phyloP scores from a whole-genome alignment of 2,329 filamentous ascomycete species.

The Penicillium brevicompactum region DNA sequence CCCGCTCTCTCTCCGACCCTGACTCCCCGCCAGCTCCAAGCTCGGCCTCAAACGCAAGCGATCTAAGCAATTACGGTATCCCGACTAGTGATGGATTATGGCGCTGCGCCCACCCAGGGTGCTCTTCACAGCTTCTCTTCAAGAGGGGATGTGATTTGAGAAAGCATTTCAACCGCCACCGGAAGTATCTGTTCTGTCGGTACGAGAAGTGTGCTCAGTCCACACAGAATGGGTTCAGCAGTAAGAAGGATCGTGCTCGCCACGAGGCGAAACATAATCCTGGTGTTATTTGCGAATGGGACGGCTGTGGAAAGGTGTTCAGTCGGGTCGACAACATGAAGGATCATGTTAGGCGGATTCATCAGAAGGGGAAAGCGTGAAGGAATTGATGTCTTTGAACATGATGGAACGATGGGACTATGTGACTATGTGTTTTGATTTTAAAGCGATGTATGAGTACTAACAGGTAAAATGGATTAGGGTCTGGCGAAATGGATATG shows the following conservation, averaged over 20 bases:
- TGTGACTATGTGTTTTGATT: not conserved
- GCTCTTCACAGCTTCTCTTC: conserved; percentile 61
- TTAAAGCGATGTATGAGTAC: not conserved
- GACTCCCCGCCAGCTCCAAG: conserved; percentile 9
- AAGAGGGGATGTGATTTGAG: conserved; percentile 62
- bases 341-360: conserved; percentile 50
- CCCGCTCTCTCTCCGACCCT: conserved; percentile 17
- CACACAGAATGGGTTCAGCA: conserved; percentile 60
- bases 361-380: conserved; percentile 26
- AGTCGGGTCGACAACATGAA: conserved; percentile 66
- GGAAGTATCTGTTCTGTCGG: conserved; percentile 63
- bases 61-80: conserved; percentile 37
- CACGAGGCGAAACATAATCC: conserved; percentile 67
- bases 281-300: conserved; percentile 60
- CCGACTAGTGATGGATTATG: conserved; percentile 47
- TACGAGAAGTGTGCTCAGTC: conserved; percentile 61
- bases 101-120: conserved; percentile 62
- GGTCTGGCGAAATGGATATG: not conserved
- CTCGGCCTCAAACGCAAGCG: conserved; percentile 17
- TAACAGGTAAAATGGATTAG: not conserved
- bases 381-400: not conserved
- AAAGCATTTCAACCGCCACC: conserved; percentile 65
- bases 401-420: not conserved
- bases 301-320: conserved; percentile 60
- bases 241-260: conserved; percentile 63